Base-by-base conservation (phyloP, 352 stramenopile species). In the Phytophthora fragariaefolia region DNA sequence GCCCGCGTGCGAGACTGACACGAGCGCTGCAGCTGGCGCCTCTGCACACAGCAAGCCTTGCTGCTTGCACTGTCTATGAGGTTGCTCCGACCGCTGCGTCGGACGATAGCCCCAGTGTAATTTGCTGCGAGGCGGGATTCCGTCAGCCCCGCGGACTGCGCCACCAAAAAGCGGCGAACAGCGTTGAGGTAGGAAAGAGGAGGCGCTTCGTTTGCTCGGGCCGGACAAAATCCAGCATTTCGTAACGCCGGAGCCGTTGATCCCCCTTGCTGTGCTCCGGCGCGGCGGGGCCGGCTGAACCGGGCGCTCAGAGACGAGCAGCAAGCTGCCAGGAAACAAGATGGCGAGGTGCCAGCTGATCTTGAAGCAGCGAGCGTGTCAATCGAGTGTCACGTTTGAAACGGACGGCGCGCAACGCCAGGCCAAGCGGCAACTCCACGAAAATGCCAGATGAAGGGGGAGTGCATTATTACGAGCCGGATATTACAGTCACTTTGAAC, bases 171-270 rank as follows among this genome's bases (percentile, higher is more conserved):
- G 47, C 24, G 30, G 30, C 50, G 60, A 23, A 4, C 12, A 62
- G 47, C 9, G 52, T 49, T 57, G 24, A 42, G 27, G 43, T 9
- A 63, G 36, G 58, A 66, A 63, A 71, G 57, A 67, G 63, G 42
- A 68, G 47, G 56, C 22, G 34, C 36, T 43, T 28, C 47, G 51
- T 61, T 67, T 30, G 38, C 22, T 66, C 47, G 26, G 48, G 26
- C 22, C 43, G 53, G 34, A 66, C 46, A 76, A 69, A 76, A 70
- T 73, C 63, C 58, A 73, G 63, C 58, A 66, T 73, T n/a, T 69
- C 69, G 62, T 76, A 73, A 73, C 64, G 68, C 43, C 46, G 48
- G 50, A 59, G 61, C 36, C 40, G 57, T 56, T 66, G 52, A 48
- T 38, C 64, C 59, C 62, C 52, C 42, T 38, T 47, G 34, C 26